Percentiles rank a stretch among this genome's conserved stretches.
These are phyloP conservation scores for Citeromyces matritensis DNA, from an alignment of 805 yeast species.

Conservation along the genomic window DNA sequence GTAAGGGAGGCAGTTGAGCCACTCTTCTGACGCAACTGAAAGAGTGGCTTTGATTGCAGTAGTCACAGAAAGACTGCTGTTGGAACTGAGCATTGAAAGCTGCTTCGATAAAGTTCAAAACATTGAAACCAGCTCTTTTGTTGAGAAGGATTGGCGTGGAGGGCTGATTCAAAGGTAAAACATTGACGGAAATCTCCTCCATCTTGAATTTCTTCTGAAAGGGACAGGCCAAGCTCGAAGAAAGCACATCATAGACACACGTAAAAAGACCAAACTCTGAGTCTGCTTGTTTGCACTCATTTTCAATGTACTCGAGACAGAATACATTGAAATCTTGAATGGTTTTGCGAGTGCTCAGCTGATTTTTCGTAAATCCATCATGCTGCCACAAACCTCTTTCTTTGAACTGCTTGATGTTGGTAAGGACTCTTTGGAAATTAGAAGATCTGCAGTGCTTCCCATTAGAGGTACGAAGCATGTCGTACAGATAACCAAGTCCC, in stretches of 20 bases:
- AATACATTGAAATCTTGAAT: constrained; percentile 45
- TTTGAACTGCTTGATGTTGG: constrained; percentile 31
- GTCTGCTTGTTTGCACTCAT: constrained; percentile 22
- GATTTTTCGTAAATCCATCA: constrained; percentile 28
- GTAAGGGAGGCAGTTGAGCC: constrained; percentile 39
- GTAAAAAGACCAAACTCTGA: constrained; percentile 1
- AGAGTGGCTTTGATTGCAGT: constrained; percentile 32
- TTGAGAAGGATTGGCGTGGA: background rate
- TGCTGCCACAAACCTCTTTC: constrained; percentile 35
- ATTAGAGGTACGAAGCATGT: constrained; percentile 74
- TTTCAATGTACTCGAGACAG: constrained; percentile 37
- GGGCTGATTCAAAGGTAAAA: background rate
- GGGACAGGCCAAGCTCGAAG: constrained; percentile 22
- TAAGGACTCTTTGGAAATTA: constrained; percentile 51
- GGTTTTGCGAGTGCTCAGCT: constrained; percentile 24
- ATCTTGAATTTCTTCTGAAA: constrained; percentile 24
- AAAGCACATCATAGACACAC: constrained; percentile 6
- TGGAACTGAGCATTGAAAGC: constrained; percentile 38
- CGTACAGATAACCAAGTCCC: constrained; percentile 80
- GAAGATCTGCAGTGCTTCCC: constrained; percentile 73
- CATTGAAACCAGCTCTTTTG: constrained; percentile 15
- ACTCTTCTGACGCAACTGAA: constrained; percentile 38
- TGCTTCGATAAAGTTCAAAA: constrained; percentile 45
- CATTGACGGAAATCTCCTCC: constrained; percentile 11
- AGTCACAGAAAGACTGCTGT: constrained; percentile 35